Evolutionary conservation across 2,329 filamentous ascomycete species (phyloP).

Genomic region (Phaeosphaeriaceae sp.): DNA sequence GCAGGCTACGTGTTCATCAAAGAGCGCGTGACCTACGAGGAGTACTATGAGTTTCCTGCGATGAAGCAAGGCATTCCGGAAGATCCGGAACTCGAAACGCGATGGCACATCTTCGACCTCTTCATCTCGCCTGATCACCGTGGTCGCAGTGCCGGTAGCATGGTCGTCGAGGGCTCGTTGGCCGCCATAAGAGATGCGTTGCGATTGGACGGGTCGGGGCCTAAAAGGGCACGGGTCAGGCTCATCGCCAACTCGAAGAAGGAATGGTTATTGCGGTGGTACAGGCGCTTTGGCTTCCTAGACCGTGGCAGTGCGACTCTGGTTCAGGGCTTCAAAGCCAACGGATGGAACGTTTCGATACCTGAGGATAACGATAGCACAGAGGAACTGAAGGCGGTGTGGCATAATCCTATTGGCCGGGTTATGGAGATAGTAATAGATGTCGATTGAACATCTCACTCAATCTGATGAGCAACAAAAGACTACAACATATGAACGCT

Average conservation of each 20-base stretch:
- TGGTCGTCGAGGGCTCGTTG: conserved; percentile 12
- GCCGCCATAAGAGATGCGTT: not conserved
- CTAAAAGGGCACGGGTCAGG: conserved; percentile 13
- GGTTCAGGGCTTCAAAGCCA: conserved; percentile 15
- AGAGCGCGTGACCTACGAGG: conserved; percentile 18
- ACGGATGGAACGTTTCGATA: conserved; percentile 20
- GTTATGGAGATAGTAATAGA: conserved; percentile 27
- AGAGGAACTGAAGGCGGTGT: conserved; percentile 14
- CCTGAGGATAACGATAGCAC: conserved; percentile 20
- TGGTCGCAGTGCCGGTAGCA: conserved; percentile 14
- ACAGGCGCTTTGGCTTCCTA: conserved; percentile 21
- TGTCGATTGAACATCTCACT: not conserved
- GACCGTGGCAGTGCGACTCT: conserved; percentile 16
- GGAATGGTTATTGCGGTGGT: conserved; percentile 14
- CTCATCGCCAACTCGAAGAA: conserved; percentile 19
- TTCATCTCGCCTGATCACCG: conserved; percentile 22
- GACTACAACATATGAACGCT: not conserved
- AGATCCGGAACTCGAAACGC: conserved; percentile 14
- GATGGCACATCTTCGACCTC: conserved; percentile 28
- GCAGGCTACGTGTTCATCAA: conserved; percentile 21
- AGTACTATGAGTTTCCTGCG: conserved; percentile 14
- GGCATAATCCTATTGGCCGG: conserved; percentile 14
- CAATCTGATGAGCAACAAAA: not conserved
- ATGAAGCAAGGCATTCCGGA: conserved; percentile 17
- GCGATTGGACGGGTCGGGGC: not conserved